These are phyloP conservation scores for Alternaria metachromatica DNA, from an alignment of 2,329 filamentous ascomycete genomes.

Conservation along the genomic window DNA sequence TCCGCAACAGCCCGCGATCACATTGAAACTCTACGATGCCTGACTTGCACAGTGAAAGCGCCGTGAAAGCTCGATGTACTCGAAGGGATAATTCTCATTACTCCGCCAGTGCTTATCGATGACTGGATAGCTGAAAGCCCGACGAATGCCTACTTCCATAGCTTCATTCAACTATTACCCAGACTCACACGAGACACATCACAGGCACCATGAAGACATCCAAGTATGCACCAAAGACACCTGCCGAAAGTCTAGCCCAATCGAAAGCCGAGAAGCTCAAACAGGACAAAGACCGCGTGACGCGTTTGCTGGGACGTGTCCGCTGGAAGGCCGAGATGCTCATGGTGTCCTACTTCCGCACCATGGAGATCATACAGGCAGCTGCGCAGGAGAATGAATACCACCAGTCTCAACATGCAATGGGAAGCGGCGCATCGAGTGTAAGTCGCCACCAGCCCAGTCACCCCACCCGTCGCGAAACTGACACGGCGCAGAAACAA, in stretches of 20 bases:
- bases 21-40: not conserved
- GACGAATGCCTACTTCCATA: not conserved
- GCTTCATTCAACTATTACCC: not conserved
- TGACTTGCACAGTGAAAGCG: not conserved
- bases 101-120: not conserved
- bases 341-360: slow-evolving; percentile 36
- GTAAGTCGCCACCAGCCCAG: slow-evolving; percentile 15
- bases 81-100: not conserved
- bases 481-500: slow-evolving; percentile 31
- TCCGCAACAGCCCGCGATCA: not conserved
- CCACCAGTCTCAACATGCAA: slow-evolving; percentile 15
- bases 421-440: slow-evolving; percentile 25
- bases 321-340: slow-evolving; percentile 48
- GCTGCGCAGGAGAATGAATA: slow-evolving; percentile 21
- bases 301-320: slow-evolving; percentile 35
- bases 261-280: slow-evolving; percentile 37
- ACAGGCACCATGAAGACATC: slow-evolving; percentile 28
- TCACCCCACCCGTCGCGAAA: not conserved
- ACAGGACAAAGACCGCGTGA: slow-evolving; percentile 38
- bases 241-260: slow-evolving; percentile 30
- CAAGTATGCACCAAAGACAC: slow-evolving; percentile 41
- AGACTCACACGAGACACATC: not conserved
- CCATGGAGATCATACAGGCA: slow-evolving; percentile 32
- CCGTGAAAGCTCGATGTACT: not conserved
- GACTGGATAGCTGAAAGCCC: not conserved